Percentiles rank a stretch among this genome's conserved stretches.
Conservation (phyloP, 805 yeast genomes). For the Nakazawaea anatomiae region DNA sequence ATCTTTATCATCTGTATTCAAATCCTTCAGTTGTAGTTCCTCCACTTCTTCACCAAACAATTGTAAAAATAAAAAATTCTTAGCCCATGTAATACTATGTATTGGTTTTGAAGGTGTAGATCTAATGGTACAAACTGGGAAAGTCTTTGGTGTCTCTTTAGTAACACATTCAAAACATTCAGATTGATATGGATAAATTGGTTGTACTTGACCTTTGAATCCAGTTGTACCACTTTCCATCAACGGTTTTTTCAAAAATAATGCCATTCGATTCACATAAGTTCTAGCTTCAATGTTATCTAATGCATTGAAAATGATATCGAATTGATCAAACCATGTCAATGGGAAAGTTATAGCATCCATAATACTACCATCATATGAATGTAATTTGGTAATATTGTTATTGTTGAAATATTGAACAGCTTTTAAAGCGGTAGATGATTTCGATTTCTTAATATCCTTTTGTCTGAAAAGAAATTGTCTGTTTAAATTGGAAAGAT, state of each 20-base stretch:
- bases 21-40: slow-evolving; percentile 25
- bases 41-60: slow-evolving; percentile 53
- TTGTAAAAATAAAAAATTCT: slow-evolving; percentile 79
- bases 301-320: slow-evolving; percentile 81
- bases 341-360: slow-evolving; percentile 66
- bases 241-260: slow-evolving; percentile 67
- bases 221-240: slow-evolving; percentile 97
- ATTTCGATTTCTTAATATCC: slow-evolving; percentile 86
- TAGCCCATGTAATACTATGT: slow-evolving; percentile 97
- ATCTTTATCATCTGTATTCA: slow-evolving; percentile 59
- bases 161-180: slow-evolving; percentile 94
- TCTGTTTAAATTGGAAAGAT: slow-evolving; percentile 84
- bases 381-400: slow-evolving; percentile 49
- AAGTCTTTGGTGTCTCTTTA: slow-evolving; percentile 83
- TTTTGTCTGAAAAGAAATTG: slow-evolving; percentile 87
- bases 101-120: slow-evolving; percentile 96
- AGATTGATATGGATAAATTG: slow-evolving; percentile 72
- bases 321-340: slow-evolving; percentile 73
- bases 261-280: slow-evolving; percentile 79
- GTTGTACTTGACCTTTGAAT: slow-evolving; percentile 88
- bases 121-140: slow-evolving; percentile 94
- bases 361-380: slow-evolving; percentile 87
- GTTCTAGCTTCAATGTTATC: slow-evolving; percentile 92
- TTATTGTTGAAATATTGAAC: slow-evolving; percentile 69
- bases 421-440: slow-evolving; percentile 77